These are phyloP conservation scores for Geranium incanum DNA, from an alignment of 441 rosid species.

Conservation along the genomic window DNA sequence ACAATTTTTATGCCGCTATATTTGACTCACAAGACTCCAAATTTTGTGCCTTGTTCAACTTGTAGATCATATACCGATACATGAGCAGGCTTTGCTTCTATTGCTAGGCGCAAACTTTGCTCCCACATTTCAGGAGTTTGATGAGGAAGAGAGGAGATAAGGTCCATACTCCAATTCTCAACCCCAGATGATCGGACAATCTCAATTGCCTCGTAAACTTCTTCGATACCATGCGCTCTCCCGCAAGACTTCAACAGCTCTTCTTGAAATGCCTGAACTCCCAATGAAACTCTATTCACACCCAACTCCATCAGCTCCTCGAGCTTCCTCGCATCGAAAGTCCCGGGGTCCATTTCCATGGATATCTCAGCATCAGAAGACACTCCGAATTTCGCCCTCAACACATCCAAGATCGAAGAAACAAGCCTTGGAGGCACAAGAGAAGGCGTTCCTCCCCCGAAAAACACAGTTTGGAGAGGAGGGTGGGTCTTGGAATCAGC, in stretches of 20 bases:
- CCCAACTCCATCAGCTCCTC: slow-evolving; percentile 51
- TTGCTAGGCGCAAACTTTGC: slow-evolving; percentile 56
- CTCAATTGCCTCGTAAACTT: slow-evolving; percentile 68
- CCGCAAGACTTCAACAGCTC: slow-evolving; percentile 79
- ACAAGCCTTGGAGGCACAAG: slow-evolving; percentile 72
- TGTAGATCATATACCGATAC: slow-evolving; percentile 92
- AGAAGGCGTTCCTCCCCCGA: slow-evolving; percentile 96
- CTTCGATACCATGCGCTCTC: slow-evolving; percentile 73
- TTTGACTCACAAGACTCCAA: slow-evolving; percentile 59
- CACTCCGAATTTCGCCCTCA: slow-evolving; percentile 55
- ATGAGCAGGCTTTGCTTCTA: slow-evolving; percentile 57
- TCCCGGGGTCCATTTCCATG: slow-evolving; percentile 97
- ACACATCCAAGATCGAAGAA: slow-evolving; percentile 47
- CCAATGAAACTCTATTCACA: slow-evolving; percentile 86
- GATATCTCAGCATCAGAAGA: slow-evolving; percentile 62
- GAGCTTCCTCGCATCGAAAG: slow-evolving; percentile 55
- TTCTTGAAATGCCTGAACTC: slow-evolving; percentile 89
- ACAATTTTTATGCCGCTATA: neutral
- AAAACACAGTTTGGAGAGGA: slow-evolving; percentile 69
- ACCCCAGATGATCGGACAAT: slow-evolving; percentile 55
- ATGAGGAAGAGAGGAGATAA: slow-evolving; percentile 83
- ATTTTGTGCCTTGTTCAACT: slow-evolving; percentile 90
- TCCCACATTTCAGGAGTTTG: slow-evolving; percentile 83
- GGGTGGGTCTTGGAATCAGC: slow-evolving; percentile 31
- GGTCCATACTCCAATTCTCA: slow-evolving; percentile 88